Conservation (phyloP, 768 basidiomycete species). For the Leccinum rimulosum region DNA sequence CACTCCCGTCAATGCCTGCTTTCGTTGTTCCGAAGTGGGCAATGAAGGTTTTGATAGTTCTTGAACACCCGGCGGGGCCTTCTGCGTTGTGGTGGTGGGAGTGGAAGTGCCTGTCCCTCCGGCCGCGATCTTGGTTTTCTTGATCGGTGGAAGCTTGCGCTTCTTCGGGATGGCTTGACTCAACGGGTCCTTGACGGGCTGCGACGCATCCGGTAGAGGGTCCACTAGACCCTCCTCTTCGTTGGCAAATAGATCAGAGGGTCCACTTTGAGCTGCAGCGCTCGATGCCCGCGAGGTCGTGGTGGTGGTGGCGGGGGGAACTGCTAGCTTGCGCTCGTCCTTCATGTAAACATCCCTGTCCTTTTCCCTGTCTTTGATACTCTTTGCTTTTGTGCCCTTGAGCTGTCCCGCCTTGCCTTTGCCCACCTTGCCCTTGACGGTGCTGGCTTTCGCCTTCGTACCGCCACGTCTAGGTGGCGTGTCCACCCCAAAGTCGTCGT, state of each 20-base stretch:
- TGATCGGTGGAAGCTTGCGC: conserved; percentile 65
- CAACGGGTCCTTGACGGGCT: conserved; percentile 28
- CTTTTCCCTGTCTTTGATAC: conserved; percentile 29
- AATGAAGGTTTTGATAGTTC: conserved; percentile 28
- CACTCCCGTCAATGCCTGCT: conserved; percentile 44
- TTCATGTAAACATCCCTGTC: conserved; percentile 38
- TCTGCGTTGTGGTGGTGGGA: conserved; percentile 26
- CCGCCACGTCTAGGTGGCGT: conserved; percentile 20
- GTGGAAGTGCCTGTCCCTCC: conserved; percentile 23
- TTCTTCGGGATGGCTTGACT: conserved; percentile 45
- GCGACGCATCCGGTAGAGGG: conserved; percentile 14
- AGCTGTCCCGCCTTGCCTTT: conserved; percentile 20
- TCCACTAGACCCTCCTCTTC: conserved; percentile 25
- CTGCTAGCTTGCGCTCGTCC: conserved; percentile 39
- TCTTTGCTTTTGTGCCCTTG: conserved; percentile 30
- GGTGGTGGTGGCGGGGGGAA: conserved; percentile 11
- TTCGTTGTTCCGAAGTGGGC: conserved; percentile 30
- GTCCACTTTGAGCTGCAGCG: conserved; percentile 34
- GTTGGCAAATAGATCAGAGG: conserved; percentile 30
- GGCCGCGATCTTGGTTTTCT: conserved; percentile 52
- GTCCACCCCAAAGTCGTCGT: conserved; percentile 28
- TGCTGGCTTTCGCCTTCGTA: conserved; percentile 20
- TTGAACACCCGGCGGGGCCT: conserved; percentile 15
- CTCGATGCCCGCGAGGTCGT: conserved; percentile 26
- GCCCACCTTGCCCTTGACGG: conserved; percentile 25